These are phyloP conservation scores for Trifolium repens DNA, from an alignment of 306 rosid genomes.

Conservation along the genomic window DNA sequence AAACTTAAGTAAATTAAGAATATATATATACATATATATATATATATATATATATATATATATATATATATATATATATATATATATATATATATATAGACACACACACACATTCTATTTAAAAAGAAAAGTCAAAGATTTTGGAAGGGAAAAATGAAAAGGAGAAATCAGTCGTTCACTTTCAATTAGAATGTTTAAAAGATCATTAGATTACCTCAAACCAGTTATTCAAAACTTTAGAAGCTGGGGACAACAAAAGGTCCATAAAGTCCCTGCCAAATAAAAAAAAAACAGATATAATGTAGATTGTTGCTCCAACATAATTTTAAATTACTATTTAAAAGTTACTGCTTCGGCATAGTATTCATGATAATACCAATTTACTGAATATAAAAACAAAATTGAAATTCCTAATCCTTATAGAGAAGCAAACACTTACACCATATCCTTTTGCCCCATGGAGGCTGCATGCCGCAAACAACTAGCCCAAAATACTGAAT, in stretches of 20 bases:
- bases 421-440: conserved; percentile 60
- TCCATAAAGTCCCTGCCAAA: conserved; percentile 86
- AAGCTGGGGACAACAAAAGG: conserved; percentile 84
- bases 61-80: too few species aligned
- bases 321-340: conserved; percentile 39
- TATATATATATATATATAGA: too few species aligned
- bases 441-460: conserved; percentile 88
- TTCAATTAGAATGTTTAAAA: conserved; percentile 46
- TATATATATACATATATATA: too few species aligned
- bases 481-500: conserved; percentile 82
- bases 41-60: too few species aligned
- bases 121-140: conserved; percentile 1
- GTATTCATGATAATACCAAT: conserved; percentile 14
- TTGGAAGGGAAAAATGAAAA: conserved; percentile 29
- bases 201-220: conserved; percentile 70
- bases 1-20: conserved; percentile 16
- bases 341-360: conserved; percentile 2
- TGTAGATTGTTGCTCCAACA: conserved; percentile 4
- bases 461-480: conserved; percentile 62
- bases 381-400: conserved; percentile 25
- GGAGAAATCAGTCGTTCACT: conserved; percentile 67
- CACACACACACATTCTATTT: conserved; percentile 22
- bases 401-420: conserved; percentile 24
- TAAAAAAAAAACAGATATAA: conserved; percentile 32
- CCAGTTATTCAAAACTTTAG: conserved; percentile 93